A percentile compares a stretch with the other conserved stretches of the same genome.
Evolutionary conservation across 169 alveolate genomes (phyloP).

Genomic region (Cyclospora cayetanensis): DNA sequence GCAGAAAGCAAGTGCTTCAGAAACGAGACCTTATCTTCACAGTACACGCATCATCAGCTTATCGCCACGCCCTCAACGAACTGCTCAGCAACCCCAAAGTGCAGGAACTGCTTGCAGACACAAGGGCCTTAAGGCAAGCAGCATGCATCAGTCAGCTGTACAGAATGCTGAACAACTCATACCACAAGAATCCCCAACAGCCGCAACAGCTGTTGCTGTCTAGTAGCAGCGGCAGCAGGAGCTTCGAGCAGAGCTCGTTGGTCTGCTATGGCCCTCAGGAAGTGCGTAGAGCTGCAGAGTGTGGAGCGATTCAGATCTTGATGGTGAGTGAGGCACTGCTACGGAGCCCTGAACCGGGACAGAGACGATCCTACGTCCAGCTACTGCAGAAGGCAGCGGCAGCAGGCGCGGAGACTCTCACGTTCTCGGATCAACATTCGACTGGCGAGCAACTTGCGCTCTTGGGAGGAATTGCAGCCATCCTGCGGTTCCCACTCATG

Average conservation of each 20-base stretch:
- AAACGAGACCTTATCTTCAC: background rate
- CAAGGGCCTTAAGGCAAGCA: conserved; percentile 49
- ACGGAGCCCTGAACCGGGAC: background rate
- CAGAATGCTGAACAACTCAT: conserved; percentile 37
- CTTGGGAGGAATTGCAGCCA: conserved; percentile 67
- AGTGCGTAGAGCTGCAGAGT: conserved; percentile 45
- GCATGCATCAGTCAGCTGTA: conserved; percentile 42
- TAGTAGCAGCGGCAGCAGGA: conserved; percentile 40
- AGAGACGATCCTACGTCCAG: conserved; percentile 41
- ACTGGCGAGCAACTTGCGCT: conserved; percentile 66
- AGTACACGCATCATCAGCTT: background rate
- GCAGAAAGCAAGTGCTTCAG: background rate
- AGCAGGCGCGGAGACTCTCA: conserved; percentile 61
- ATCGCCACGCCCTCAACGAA: conserved; percentile 46
- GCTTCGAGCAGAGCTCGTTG: conserved; percentile 20
- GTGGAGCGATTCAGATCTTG: conserved; percentile 40
- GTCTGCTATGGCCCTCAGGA: conserved; percentile 55
- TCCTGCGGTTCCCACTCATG: conserved; percentile 54
- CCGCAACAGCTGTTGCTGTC: conserved; percentile 6
- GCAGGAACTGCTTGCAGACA: background rate
- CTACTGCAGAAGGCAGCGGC: conserved; percentile 38
- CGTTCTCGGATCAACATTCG: conserved; percentile 65
- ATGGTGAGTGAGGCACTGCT: conserved; percentile 56
- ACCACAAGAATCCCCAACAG: background rate
- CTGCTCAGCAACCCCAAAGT: conserved; percentile 19